These are phyloP conservation scores for Bidens hawaiensis DNA, from an alignment of 140 eudicot species.

Conservation along the genomic window DNA sequence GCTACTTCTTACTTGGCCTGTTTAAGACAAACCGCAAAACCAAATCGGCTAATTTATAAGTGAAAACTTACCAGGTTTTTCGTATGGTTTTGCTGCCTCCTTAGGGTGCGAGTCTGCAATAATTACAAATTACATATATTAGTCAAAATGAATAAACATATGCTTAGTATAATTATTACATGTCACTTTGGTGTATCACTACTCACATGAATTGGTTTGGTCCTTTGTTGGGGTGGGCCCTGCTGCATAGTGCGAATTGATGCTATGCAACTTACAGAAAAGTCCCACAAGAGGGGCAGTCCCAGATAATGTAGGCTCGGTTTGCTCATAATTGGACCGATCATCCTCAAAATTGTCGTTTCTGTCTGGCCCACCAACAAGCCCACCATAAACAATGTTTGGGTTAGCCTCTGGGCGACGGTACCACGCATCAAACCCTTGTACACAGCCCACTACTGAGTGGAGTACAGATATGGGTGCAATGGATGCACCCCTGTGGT, in stretches of 20 bases:
- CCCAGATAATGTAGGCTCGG: constrained; percentile 78
- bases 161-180: not conserved
- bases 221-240: constrained; percentile 25
- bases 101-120: constrained; percentile 34
- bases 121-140: constrained; percentile 2
- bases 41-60: not conserved
- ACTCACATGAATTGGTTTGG: constrained; percentile 38
- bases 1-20: not conserved
- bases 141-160: constrained; percentile 9
- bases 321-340: constrained; percentile 74
- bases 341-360: constrained; percentile 64
- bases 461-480: constrained; percentile 38
- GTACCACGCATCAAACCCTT: constrained; percentile 92
- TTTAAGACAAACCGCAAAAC: constrained; percentile 5
- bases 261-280: constrained; percentile 49
- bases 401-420: constrained; percentile 60
- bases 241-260: constrained; percentile 27
- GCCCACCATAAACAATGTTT: constrained; percentile 65
- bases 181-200: not conserved
- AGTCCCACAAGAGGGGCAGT: constrained; percentile 92
- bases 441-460: constrained; percentile 60
- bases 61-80: constrained; percentile 34
- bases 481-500: constrained; percentile 91
- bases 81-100: constrained; percentile 19
- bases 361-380: constrained; percentile 83